Evolutionary conservation across 2,329 filamentous ascomycete genomes (phyloP).

Genomic region (Blastomyces silverae): DNA sequence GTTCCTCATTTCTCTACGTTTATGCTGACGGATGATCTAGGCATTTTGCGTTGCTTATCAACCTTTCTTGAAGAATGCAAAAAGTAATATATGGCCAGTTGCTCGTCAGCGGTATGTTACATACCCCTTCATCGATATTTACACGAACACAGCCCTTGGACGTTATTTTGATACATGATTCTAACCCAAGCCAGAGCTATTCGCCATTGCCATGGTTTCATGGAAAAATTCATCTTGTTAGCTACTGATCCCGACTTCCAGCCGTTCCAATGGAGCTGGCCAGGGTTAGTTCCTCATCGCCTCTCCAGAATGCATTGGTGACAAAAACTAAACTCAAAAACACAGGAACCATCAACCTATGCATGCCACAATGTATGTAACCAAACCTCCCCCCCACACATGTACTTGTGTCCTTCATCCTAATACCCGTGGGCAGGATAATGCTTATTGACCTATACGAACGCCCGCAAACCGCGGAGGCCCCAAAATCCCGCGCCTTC

Average conservation of each 20-base stretch:
- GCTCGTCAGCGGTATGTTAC: constrained; percentile 39
- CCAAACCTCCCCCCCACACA: not conserved
- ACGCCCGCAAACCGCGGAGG: constrained; percentile 41
- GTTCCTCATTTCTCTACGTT: not conserved
- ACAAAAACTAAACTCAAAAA: constrained; percentile 19
- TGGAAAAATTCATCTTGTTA: constrained; percentile 45
- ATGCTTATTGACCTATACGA: constrained; percentile 47
- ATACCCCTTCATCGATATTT: not conserved
- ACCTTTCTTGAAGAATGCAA: constrained; percentile 45
- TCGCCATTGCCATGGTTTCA: constrained; percentile 44
- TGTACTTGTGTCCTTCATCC: constrained; percentile 4
- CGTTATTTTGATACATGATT: not conserved
- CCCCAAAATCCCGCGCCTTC: constrained; percentile 40
- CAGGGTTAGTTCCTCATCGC: constrained; percentile 29
- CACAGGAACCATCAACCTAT: constrained; percentile 39
- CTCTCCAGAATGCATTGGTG: not conserved
- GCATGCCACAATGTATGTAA: constrained; percentile 38
- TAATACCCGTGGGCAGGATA: constrained; percentile 32
- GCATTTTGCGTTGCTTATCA: constrained; percentile 45
- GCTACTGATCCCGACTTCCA: constrained; percentile 44
- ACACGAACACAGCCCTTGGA: not conserved
- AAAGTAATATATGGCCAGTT: constrained; percentile 43
- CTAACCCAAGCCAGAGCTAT: constrained; percentile 33
- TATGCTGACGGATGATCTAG: constrained; percentile 24
- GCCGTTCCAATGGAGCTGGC: constrained; percentile 46